Evolutionary conservation across 139 green algal species (phyloP).

Genomic region (Desmodesmus armatus): DNA sequence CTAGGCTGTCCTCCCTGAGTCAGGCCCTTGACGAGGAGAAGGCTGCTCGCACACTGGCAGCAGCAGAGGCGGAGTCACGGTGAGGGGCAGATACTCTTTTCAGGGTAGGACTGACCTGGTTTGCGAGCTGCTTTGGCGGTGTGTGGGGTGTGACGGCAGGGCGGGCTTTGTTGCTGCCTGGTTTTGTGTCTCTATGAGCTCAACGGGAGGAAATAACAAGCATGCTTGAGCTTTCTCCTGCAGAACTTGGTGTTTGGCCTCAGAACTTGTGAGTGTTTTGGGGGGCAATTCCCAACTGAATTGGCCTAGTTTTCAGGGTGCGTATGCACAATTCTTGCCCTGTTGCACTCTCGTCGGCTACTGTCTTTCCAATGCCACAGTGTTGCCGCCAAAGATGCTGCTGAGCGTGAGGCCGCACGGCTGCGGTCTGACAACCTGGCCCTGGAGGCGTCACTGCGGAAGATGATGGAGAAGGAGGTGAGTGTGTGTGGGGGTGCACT

Average conservation of each 20-base stretch:
- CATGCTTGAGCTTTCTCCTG: no score
- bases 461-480: slow-evolving; percentile 14
- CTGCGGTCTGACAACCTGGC: slow-evolving; percentile 14
- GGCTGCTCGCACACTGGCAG: slow-evolving; percentile 28
- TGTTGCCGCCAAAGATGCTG: slow-evolving; percentile 32
- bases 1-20: slow-evolving; percentile 14
- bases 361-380: slow-evolving; percentile 3
- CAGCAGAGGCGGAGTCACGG: slow-evolving; percentile 38
- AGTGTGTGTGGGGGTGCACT: not conserved
- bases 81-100: no score
- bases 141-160: no score
- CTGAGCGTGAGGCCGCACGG: slow-evolving; percentile 23
- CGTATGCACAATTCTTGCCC: not conserved
- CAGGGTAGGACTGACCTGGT: no score
- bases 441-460: not conserved
- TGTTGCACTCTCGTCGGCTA: no score
- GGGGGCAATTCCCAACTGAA: not conserved
- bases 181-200: no score
- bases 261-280: not conserved
- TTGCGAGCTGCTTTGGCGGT: no score
- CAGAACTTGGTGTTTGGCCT: not conserved
- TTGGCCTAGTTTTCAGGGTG: not conserved
- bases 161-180: no score
- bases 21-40: slow-evolving; percentile 16
- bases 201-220: no score